Evolutionary conservation across 2,329 filamentous ascomycete species (phyloP).

Genomic region (Penicillium sp.): DNA sequence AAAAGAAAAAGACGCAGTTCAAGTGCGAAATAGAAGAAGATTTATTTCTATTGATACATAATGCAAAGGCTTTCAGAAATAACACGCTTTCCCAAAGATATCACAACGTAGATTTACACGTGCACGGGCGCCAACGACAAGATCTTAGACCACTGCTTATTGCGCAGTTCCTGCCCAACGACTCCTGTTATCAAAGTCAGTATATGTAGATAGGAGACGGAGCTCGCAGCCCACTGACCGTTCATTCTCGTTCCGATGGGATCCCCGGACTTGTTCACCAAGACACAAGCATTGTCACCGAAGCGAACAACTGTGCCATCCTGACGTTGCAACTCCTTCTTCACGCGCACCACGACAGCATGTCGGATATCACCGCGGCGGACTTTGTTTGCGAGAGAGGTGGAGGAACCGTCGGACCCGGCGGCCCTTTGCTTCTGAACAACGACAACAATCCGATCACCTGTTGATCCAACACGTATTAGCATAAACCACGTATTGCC

Average conservation of each 20-base stretch:
- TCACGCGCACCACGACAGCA: constrained; percentile 89
- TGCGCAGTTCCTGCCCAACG: constrained; percentile 82
- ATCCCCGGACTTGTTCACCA: constrained; percentile 95
- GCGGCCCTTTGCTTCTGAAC: constrained; percentile 91
- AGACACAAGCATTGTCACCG: constrained; percentile 95
- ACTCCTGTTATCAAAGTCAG: constrained; percentile 56
- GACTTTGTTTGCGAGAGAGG: constrained; percentile 79
- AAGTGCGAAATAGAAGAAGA: neutral
- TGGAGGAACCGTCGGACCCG: constrained; percentile 67
- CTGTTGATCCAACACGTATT: constrained; percentile 46
- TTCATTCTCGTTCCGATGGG: constrained; percentile 91
- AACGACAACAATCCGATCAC: constrained; percentile 94
- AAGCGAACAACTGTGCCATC: constrained; percentile 91
- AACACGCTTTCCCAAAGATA: constrained; percentile 26
- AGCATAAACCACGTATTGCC: neutral
- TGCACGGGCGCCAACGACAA: constrained; percentile 88
- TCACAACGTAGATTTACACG: constrained; percentile 51
- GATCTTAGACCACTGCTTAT: constrained; percentile 98
- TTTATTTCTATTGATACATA: constrained; percentile 32
- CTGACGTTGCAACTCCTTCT: constrained; percentile 78
- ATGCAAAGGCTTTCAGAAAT: constrained; percentile 29
- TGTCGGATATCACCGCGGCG: constrained; percentile 94
- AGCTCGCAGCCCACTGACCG: constrained; percentile 47
- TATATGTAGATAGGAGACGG: constrained; percentile 6
- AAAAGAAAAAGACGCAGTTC: neutral